Evolutionary conservation across 139 green algal species (phyloP).

Genomic region (Chlamydomonas applanata): DNA sequence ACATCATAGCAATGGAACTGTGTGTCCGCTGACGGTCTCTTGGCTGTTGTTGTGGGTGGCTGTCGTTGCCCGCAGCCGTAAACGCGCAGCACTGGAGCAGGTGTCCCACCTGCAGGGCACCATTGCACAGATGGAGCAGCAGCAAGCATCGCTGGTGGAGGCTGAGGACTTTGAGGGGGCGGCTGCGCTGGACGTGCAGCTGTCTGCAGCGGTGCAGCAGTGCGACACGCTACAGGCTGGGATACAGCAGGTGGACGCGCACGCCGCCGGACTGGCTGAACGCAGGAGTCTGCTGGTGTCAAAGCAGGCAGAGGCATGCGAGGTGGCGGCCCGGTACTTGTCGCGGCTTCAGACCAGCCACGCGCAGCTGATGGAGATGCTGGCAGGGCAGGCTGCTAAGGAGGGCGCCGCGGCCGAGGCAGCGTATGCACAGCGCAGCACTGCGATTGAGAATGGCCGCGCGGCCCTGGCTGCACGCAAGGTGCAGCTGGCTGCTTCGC

Average conservation of each 20-base stretch:
- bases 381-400: not conserved
- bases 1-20: too few relatives aligned
- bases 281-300: not conserved
- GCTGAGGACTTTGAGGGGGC: conserved; percentile 3
- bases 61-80: too few relatives aligned
- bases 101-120: too few relatives aligned
- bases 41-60: too few relatives aligned
- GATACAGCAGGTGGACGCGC: not conserved
- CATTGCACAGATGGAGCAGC: not conserved
- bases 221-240: not conserved
- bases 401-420: not conserved
- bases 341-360: not conserved
- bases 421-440: not conserved
- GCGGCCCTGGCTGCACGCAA: not conserved
- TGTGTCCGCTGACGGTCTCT: too few relatives aligned
- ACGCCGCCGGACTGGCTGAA: not conserved
- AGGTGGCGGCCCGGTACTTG: not conserved
- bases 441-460: not conserved
- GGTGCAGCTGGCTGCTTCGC: not conserved
- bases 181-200: not conserved
- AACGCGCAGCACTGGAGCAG: too few relatives aligned
- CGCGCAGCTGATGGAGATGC: not conserved
- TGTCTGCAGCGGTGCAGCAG: not conserved
- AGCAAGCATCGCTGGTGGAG: not conserved
- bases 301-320: not conserved